Evolutionary conservation across 805 yeast genomes (phyloP), one percentile per base, ranked within the genome.

Genomic region (Priceomyces medius): DNA sequence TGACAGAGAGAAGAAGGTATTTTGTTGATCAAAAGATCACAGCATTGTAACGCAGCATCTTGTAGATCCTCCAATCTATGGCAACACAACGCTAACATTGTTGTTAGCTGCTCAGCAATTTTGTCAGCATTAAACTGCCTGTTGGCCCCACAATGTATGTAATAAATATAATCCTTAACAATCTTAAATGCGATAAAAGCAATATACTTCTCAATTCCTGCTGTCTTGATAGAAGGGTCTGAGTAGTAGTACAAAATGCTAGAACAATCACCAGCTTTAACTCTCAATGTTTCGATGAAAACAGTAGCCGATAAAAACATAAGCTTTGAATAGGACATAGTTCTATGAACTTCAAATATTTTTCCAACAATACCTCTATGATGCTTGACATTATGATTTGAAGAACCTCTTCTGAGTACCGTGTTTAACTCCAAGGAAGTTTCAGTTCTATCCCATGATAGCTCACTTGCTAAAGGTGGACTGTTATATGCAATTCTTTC

Each of bases 401-500:
- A 86, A 0, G 96, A 83, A 10, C 96, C 96, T 46, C 98, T 76
- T 56, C 95, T 79, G 40, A 93, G 72, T 20, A 93, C 88, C 1
- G 96, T 84, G 57, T 93, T 93, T 70, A 93, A 75, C 54, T 93
- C 97, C 47, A 93, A 73, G 2, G 96, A 88, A 14, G 95, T 88
- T 58, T 93, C 99, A 9, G 91, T 83, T 55, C 89, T 81, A 56
- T 84, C 81, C 64, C 89, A 80, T 3, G 90, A 81, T 13, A 74
- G 68, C 52, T 86, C 95, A 2, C 93, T 82, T 0, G 95, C 95
- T 38, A 89, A 71, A 2, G 96, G 88, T 2, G 97, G 96, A 4
- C 97, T 77, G 55, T 77, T 85, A 58, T 84, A 79, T 1, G 99
- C 98, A 50, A 93, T 85, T 40, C 81, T 68, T 51, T 76, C 71